Base-by-base conservation (phyloP, 192 early-diverging fungal genomes). In the Umbelopsis sp. region DNA sequence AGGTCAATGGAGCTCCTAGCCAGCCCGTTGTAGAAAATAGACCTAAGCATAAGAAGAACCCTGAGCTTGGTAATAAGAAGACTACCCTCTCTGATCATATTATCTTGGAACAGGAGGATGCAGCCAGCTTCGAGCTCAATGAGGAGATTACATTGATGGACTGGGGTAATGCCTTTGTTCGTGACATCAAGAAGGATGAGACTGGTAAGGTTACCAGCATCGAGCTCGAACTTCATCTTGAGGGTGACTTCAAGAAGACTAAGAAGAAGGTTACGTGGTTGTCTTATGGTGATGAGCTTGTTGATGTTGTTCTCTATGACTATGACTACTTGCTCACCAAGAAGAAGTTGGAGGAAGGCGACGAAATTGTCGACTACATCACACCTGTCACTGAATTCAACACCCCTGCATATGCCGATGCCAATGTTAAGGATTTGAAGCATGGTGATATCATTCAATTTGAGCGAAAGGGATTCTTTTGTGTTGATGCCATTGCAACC, bases 191-290 rank as follows among this genome's bases (percentile, higher is more conserved):
- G 56, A 88, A 89, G 82, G 86, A 86, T 62, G 75, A 77, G 10
- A 69, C 72, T 17, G 83, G 81, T 25, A 67, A 80, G 21, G 91
- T 98, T 21, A 84, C 75, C 0, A 66, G 52, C 24, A 80, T 96
- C 22, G 85, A 89, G 25, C 74, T 96, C 59, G 84, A 88, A 53
- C 78, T 98, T 52, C 90, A 98, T 77, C 87, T 97, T 68, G 92
- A 90, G 38, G 96, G 96, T 66, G 97, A 99, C 78, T 97, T 97
- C 75, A 98, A 97, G 78, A 92, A 93, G 79, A 99, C 98, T 66
- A 96, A 98, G 86, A 97, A 96, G 90, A 99, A 99, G 91, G 78
- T 99, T 62, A 97, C 97, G 2, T 99, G 98, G 98, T 89, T 99
- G 71, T 75, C 87, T 8, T 80, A 85, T 41, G 84, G 83, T 12